Evolutionary conservation across 148 eudicot genomes (phyloP).

Genomic region (Tetragonia tetragonoides): DNA sequence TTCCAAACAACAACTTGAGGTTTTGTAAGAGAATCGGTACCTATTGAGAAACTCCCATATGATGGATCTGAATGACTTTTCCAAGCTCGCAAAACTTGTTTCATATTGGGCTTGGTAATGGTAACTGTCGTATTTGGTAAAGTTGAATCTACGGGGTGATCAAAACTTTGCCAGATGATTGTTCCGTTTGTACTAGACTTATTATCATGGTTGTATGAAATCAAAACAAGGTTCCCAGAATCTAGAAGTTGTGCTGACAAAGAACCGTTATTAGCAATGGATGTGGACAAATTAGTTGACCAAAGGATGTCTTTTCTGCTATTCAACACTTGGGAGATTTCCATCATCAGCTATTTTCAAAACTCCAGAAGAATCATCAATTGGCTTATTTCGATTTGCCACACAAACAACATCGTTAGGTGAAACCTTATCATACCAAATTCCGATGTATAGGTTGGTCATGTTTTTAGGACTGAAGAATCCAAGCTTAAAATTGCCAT

Average conservation of each 20-base stretch:
- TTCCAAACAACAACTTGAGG: constrained; percentile 31
- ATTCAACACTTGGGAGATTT: constrained; percentile 33
- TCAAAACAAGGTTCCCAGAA: constrained; percentile 30
- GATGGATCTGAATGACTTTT: constrained; percentile 34
- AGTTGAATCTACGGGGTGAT: constrained; percentile 27
- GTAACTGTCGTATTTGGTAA: background rate
- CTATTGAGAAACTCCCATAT: constrained; percentile 30
- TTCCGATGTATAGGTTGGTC: constrained; percentile 39
- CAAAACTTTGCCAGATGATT: constrained; percentile 35
- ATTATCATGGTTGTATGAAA: background rate
- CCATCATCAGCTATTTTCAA: constrained; percentile 36
- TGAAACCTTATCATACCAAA: constrained; percentile 35
- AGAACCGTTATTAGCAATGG: constrained; percentile 13
- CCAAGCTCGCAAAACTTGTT: background rate
- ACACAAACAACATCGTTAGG: constrained; percentile 33
- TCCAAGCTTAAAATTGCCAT: constrained; percentile 34
- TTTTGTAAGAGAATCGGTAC: constrained; percentile 26
- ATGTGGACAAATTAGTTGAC: constrained; percentile 33
- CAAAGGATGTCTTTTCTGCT: constrained; percentile 35
- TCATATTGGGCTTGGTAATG: too few species aligned
- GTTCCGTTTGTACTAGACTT: constrained; percentile 6
- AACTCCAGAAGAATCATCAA: constrained; percentile 39
- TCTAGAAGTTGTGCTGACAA: constrained; percentile 24
- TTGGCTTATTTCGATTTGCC: constrained; percentile 41
- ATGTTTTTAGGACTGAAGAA: constrained; percentile 39